Conservation (phyloP, 306 rosid genomes). For the Prunus padus region DNA sequence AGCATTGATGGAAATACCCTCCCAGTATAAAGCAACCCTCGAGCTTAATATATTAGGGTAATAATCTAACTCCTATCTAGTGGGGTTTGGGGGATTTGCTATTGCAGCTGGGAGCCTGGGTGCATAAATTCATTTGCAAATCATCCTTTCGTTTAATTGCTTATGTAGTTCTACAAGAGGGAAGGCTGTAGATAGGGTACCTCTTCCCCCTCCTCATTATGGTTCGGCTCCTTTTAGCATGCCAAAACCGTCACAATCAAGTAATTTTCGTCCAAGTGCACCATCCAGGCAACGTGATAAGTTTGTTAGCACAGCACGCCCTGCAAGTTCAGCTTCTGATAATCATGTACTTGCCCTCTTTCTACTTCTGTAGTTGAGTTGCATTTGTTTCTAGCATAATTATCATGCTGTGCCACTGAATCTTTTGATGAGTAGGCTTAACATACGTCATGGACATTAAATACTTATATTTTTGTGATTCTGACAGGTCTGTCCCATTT, state of each 20-base stretch:
- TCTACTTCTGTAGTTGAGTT: conserved; percentile 6
- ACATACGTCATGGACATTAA: not conserved
- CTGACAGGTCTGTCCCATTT: conserved; percentile 77
- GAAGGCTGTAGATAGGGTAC: conserved; percentile 62
- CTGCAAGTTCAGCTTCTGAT: conserved; percentile 58
- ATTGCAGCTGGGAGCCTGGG: conserved; percentile 1
- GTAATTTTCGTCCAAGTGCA: conserved; percentile 51
- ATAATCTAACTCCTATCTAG: conserved; percentile 21
- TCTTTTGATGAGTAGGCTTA: not conserved
- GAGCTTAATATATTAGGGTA: conserved; percentile 86
- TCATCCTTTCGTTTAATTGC: conserved; percentile 8
- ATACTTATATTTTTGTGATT: conserved; percentile 11
- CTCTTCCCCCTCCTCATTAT: conserved; percentile 88
- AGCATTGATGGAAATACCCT: conserved; percentile 92
- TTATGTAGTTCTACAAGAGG: conserved; percentile 55
- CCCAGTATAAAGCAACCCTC: conserved; percentile 85
- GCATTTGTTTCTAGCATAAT: not conserved
- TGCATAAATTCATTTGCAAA: conserved; percentile 11
- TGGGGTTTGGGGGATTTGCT: conserved; percentile 19
- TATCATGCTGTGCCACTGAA: not conserved
- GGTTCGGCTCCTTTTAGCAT: conserved; percentile 53
- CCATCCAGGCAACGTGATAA: conserved; percentile 42
- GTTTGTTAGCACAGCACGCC: conserved; percentile 23
- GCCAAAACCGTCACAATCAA: conserved; percentile 48
- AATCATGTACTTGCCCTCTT: conserved; percentile 49